Percentiles rank a stretch among this genome's conserved stretches.
Evolutionary conservation across 176 grass and related monocot genomes (phyloP).

Genomic region (Thinopyrum elongatum): DNA sequence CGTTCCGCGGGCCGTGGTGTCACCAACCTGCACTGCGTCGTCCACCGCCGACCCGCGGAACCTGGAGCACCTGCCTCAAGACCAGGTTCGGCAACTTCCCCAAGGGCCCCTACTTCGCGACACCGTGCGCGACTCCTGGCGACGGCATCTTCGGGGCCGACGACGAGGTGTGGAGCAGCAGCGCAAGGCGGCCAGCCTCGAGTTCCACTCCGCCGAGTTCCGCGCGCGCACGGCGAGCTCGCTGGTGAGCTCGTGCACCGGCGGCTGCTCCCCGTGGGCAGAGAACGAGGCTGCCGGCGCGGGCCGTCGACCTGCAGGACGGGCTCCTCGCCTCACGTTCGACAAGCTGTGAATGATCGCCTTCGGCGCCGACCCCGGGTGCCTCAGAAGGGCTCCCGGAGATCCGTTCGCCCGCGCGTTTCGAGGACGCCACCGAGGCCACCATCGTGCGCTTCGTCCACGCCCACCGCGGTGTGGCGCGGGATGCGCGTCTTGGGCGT

Average conservation of each 20-base stretch:
- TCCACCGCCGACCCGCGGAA: conserved; percentile 90
- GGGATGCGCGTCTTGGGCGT: conserved; percentile 60
- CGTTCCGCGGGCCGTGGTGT: conserved; percentile 75
- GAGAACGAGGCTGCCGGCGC: background rate
- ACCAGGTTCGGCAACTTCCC: conserved; percentile 75
- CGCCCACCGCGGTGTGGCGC: conserved; percentile 80
- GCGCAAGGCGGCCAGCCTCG: conserved; percentile 84
- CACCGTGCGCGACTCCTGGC: conserved; percentile 82
- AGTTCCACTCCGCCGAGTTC: conserved; percentile 96
- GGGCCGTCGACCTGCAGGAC: conserved; percentile 77
- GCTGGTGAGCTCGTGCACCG: conserved; percentile 85
- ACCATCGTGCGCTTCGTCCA: conserved; percentile 75
- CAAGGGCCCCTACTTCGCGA: conserved; percentile 88
- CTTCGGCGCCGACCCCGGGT: conserved; percentile 82
- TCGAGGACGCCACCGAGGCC: conserved; percentile 95
- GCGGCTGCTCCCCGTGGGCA: conserved; percentile 66
- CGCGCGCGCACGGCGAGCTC: conserved; percentile 62
- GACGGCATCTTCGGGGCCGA: conserved; percentile 97
- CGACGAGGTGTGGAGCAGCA: conserved; percentile 77
- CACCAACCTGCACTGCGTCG: conserved; percentile 86
- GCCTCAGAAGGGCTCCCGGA: conserved; percentile 70
- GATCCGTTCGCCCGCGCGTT: conserved; percentile 82
- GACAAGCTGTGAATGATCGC: conserved; percentile 98
- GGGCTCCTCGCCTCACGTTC: conserved; percentile 89
- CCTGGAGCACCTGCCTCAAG: conserved; percentile 95